Conservation (phyloP, 1,284 basidiomycete genomes). For the Mycocalia duriaeana region DNA sequence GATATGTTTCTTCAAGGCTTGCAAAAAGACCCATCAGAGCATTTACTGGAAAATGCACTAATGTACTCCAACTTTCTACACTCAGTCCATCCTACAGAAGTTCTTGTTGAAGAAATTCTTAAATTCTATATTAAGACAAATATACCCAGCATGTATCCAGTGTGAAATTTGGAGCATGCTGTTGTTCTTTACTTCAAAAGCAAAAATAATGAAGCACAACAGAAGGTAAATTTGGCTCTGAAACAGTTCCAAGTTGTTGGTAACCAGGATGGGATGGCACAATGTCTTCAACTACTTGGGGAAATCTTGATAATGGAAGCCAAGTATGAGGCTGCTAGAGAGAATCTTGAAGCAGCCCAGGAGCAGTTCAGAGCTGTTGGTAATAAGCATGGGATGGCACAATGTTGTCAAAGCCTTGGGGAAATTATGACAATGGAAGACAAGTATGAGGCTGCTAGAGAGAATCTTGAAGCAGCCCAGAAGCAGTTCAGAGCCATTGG, state of each 20-base stretch:
- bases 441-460: neutral
- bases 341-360: neutral
- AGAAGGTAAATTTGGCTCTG: neutral
- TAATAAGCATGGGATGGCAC: neutral
- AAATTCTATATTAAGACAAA: neutral
- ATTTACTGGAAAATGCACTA: neutral
- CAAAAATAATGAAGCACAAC: neutral
- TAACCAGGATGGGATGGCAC: neutral
- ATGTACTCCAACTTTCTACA: neutral
- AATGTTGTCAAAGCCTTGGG: neutral
- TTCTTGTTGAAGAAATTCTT: neutral
- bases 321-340: neutral
- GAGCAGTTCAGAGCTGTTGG: neutral
- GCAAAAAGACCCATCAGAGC: neutral
- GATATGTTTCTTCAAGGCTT: neutral
- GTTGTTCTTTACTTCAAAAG: neutral
- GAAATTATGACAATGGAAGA: neutral
- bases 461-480: neutral
- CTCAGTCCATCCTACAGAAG: neutral
- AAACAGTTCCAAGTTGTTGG: neutral
- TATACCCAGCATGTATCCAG: too few relatives aligned
- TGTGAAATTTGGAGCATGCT: neutral
- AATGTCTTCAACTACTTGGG: neutral
- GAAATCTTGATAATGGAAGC: neutral
- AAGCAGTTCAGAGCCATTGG: neutral